Conservation (phyloP, 257 asterid genomes). For the Voacanga thouarsii region DNA sequence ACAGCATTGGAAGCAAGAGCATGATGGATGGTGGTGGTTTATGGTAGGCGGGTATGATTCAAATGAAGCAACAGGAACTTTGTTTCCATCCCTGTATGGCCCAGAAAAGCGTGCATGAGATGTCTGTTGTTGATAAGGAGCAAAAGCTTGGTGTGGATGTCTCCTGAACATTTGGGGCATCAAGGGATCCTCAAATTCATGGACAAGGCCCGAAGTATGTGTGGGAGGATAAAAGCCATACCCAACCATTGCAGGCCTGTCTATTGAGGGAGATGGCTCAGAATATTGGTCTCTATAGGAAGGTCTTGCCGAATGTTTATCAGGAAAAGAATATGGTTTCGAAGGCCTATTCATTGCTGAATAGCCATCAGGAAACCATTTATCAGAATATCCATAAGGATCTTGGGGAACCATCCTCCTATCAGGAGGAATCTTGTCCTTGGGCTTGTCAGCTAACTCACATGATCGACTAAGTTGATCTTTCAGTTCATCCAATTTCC, state of each 20-base stretch:
- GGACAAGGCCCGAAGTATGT: conserved; percentile 30
- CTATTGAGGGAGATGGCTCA: conserved; percentile 37
- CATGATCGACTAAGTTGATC: conserved; percentile 54
- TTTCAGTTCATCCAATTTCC: conserved; percentile 62
- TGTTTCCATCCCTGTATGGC: conserved; percentile 38
- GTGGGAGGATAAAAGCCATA: conserved; percentile 53
- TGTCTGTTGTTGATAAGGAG: conserved; percentile 32
- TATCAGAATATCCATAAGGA: conserved; percentile 39
- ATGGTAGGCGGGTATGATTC: conserved; percentile 38
- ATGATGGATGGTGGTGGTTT: conserved; percentile 63
- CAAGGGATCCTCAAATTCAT: conserved; percentile 38
- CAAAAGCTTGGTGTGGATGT: conserved; percentile 36
- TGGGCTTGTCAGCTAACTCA: conserved; percentile 46
- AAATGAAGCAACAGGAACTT: conserved; percentile 33
- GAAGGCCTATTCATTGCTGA: conserved; percentile 29
- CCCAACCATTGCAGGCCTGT: conserved; percentile 42
- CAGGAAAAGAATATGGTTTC: conserved; percentile 30
- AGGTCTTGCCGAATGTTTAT: conserved; percentile 30
- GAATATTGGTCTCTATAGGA: conserved; percentile 36
- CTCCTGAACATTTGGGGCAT: conserved; percentile 46
- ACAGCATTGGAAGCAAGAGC: conserved; percentile 68
- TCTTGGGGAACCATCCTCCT: conserved; percentile 42
- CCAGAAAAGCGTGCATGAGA: conserved; percentile 39
- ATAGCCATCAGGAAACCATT: conserved; percentile 37
- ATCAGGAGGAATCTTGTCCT: conserved; percentile 42